Percentiles rank a stretch among this genome's conserved stretches.
These are phyloP conservation scores for Carpinus viminea DNA, from an alignment of 306 rosid species.

Conservation along the genomic window DNA sequence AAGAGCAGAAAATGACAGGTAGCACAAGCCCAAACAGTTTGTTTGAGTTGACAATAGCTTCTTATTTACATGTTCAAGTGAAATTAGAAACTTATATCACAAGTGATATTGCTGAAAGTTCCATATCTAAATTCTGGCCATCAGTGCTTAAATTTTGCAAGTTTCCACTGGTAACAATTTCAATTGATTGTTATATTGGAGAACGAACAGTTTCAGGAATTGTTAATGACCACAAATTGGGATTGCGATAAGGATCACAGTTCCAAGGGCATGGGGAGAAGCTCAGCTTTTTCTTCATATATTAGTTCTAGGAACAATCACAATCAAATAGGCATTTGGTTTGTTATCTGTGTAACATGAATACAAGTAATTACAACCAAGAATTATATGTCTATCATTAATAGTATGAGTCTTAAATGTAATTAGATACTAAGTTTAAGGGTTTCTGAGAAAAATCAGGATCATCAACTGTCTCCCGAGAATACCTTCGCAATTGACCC, in stretches of 20 bases:
- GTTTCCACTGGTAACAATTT: background rate
- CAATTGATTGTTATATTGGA: no score
- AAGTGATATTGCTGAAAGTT: background rate
- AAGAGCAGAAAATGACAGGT: background rate
- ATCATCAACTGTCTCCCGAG: background rate
- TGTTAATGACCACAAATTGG: background rate
- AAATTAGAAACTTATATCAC: background rate
- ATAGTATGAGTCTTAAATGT: no score
- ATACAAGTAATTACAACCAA: background rate
- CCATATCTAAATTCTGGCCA: background rate
- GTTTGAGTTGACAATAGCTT: background rate
- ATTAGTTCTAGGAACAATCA: background rate
- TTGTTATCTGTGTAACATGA: background rate
- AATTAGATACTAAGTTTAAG: no score
- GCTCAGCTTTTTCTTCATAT: background rate
- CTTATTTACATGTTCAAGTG: background rate
- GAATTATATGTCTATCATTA: background rate
- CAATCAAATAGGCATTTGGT: background rate
- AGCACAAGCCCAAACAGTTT: background rate
- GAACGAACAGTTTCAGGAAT: background rate
- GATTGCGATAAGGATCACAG: background rate
- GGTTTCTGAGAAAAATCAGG: background rate
- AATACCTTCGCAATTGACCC: background rate
- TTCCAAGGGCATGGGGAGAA: background rate
- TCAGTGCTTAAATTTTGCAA: background rate